phyloP scores from a whole-genome alignment of 371 early-diverging fungal species.

The Actinomucor elegans region DNA sequence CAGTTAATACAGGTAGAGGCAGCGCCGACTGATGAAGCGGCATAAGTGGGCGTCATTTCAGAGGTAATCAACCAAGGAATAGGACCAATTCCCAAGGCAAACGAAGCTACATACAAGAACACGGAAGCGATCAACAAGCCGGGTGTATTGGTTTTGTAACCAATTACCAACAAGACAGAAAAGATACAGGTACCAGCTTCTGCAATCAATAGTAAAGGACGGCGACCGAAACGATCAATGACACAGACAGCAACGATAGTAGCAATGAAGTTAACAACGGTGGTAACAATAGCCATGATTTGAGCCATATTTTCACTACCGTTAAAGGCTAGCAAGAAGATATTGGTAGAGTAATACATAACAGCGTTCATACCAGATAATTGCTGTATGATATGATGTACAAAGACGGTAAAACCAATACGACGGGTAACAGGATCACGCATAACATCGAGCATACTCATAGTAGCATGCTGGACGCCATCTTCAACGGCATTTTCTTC shows the following conservation, averaged over 20 bases:
- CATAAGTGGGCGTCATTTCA: constrained; percentile 65
- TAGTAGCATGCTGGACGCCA: neutral
- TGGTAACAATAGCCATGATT: constrained; percentile 57
- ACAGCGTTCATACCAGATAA: constrained; percentile 86
- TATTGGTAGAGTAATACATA: constrained; percentile 76
- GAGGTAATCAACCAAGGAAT: constrained; percentile 78
- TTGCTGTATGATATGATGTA: constrained; percentile 70
- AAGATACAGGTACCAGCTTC: constrained; percentile 56
- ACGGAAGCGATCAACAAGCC: constrained; percentile 62
- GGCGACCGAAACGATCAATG: constrained; percentile 29
- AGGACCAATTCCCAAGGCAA: constrained; percentile 82
- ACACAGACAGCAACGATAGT: constrained; percentile 55
- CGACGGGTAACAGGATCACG: constrained; percentile 46
- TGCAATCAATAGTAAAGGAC: constrained; percentile 63
- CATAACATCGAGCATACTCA: constrained; percentile 37
- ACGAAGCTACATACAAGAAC: constrained; percentile 73
- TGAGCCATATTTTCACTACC: constrained; percentile 40
- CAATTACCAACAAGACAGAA: constrained; percentile 58
- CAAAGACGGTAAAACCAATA: constrained; percentile 52
- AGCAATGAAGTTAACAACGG: constrained; percentile 61
- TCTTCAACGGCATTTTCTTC: neutral
- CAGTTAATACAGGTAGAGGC: constrained; percentile 64
- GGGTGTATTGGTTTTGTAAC: constrained; percentile 39
- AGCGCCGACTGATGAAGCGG: constrained; percentile 51
- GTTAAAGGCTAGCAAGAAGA: constrained; percentile 48